A percentile compares a stretch with the other conserved stretches of the same genome.
Evolutionary conservation across 805 yeast genomes (phyloP).

Genomic region (Komagataella mondaviorum): DNA sequence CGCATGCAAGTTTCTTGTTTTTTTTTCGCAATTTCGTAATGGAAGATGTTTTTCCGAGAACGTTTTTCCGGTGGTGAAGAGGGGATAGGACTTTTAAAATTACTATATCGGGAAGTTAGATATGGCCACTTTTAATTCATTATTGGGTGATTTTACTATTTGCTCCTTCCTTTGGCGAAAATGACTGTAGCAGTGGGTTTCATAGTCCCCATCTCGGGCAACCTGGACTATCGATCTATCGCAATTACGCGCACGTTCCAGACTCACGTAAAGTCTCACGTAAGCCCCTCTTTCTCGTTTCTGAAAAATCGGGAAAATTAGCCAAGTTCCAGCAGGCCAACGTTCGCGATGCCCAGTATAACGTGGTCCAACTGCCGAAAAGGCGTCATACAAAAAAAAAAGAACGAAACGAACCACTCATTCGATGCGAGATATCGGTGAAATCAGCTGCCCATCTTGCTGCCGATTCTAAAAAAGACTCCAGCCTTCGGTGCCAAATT

Average conservation of each 20-base stretch:
- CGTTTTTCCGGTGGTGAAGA: background rate
- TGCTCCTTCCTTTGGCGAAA: too few species aligned
- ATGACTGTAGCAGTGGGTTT: too few species aligned
- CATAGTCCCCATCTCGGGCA: too few species aligned
- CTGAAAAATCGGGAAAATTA: background rate
- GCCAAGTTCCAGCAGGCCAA: background rate
- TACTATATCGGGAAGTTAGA: background rate
- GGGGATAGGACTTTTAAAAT: background rate
- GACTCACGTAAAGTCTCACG: background rate
- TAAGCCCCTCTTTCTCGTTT: background rate
- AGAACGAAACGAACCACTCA: background rate
- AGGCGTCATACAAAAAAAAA: background rate
- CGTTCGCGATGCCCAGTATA: background rate
- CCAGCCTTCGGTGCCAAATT: slow-evolving; percentile 23
- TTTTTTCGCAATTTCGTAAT: background rate
- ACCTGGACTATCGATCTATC: background rate
- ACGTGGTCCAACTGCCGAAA: background rate
- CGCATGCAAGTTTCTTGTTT: background rate
- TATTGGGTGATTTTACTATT: background rate
- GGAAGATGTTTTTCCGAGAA: background rate
- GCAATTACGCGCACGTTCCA: background rate
- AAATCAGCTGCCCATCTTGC: background rate
- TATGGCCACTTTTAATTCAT: background rate
- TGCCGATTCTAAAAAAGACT: background rate
- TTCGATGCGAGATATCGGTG: background rate